Evolutionary conservation across 1,139 yeast species (phyloP).

Genomic region (Hanseniaspora sp.): DNA sequence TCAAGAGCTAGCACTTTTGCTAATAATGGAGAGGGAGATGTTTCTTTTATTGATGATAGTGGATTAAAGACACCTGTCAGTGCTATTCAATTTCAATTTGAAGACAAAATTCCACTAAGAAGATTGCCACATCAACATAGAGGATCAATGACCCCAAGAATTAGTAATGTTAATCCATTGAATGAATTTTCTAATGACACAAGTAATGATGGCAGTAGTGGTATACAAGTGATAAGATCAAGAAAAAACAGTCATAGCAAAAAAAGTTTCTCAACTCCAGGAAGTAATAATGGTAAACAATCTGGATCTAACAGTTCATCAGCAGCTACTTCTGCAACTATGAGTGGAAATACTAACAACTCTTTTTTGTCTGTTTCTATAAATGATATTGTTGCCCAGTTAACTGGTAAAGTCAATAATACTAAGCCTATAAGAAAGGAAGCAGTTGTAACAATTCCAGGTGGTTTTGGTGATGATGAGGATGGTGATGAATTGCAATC

Average conservation of each 20-base stretch:
- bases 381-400: slow-evolving; percentile 13
- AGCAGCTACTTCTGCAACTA: slow-evolving; percentile 11
- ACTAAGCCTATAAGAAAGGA: slow-evolving; percentile 22
- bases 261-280: not conserved
- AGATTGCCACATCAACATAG: slow-evolving; percentile 32
- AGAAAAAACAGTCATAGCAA: slow-evolving; percentile 17
- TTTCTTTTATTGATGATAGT: not conserved
- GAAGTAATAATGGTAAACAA: not conserved
- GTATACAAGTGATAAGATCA: slow-evolving; percentile 8
- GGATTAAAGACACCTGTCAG: slow-evolving; percentile 15
- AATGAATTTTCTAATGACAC: not conserved
- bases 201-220: not conserved
- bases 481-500: not conserved
- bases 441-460: slow-evolving; percentile 30
- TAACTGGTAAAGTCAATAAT: slow-evolving; percentile 4
- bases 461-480: slow-evolving; percentile 24
- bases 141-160: slow-evolving; percentile 41
- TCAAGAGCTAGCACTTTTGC: not conserved
- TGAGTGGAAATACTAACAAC: slow-evolving; percentile 4
- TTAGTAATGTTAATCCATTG: slow-evolving; percentile 17
- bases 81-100: slow-evolving; percentile 15
- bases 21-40: not conserved
- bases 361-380: slow-evolving; percentile 12
- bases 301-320: not conserved
- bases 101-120: slow-evolving; percentile 18